Conservation (phyloP, 2,329 filamentous ascomycete genomes). For the Dothideomycetes sp. region DNA sequence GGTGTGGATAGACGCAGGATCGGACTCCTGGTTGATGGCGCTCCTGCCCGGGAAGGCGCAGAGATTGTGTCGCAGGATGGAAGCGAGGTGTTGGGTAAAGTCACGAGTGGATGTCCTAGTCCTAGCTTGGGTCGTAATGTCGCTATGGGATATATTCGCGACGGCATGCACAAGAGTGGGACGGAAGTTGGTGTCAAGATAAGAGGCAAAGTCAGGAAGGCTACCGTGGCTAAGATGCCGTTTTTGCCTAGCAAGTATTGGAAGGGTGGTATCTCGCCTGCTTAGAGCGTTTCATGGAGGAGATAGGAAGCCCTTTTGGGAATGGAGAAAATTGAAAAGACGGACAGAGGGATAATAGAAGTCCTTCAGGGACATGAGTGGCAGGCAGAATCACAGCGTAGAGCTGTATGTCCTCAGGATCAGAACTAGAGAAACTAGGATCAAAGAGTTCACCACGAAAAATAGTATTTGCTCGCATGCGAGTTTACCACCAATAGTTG, state of each 20-base stretch:
- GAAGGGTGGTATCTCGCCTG: constrained; percentile 25
- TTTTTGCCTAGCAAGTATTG: constrained; percentile 75
- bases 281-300: too few relatives aligned
- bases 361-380: too few relatives aligned
- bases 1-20: constrained; percentile 65
- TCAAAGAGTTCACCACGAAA: too few relatives aligned
- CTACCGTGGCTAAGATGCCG: constrained; percentile 75
- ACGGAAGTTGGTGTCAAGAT: constrained; percentile 72
- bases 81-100: constrained; percentile 58
- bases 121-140: constrained; percentile 83
- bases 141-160: constrained; percentile 85
- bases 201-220: constrained; percentile 64
- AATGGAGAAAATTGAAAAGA: too few relatives aligned
- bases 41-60: constrained; percentile 82
- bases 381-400: too few relatives aligned
- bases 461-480: too few relatives aligned
- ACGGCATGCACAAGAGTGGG: constrained; percentile 71
- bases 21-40: constrained; percentile 71
- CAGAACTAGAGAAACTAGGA: too few relatives aligned
- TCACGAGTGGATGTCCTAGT: constrained; percentile 86
- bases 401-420: too few relatives aligned
- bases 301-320: too few relatives aligned
- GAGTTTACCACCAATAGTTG: too few relatives aligned
- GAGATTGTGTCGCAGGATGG: constrained; percentile 58
- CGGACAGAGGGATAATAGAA: too few relatives aligned